phyloP scores from a whole-genome alignment of 2,329 filamentous ascomycete genomes.

The Colletotrichum truncatum region DNA sequence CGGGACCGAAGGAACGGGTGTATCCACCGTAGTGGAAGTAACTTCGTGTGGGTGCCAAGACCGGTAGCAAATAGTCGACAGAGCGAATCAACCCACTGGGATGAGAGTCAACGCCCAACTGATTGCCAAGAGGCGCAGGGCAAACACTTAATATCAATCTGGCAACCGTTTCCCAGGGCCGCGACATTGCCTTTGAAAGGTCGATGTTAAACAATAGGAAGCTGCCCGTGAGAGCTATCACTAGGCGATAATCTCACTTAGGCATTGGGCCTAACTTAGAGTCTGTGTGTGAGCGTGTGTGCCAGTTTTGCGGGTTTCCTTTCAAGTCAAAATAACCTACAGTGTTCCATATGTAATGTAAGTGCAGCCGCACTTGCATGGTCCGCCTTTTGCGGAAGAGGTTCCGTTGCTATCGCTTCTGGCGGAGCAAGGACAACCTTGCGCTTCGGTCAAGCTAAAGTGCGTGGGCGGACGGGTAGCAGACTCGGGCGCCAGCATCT shows the following conservation, averaged over 20 bases:
- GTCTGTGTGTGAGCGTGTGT: not conserved
- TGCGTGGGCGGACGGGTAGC: slow-evolving; percentile 14
- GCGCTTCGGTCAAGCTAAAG: slow-evolving; percentile 21
- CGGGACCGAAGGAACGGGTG: not conserved
- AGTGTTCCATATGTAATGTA: slow-evolving; percentile 4
- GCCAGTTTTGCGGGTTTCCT: not conserved
- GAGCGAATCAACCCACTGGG: not conserved
- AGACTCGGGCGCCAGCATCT: slow-evolving; percentile 19
- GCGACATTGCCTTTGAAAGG: too few species aligned
- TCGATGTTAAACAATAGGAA: not conserved
- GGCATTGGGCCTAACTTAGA: not conserved
- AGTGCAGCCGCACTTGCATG: slow-evolving; percentile 19
- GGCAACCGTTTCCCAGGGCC: too few species aligned
- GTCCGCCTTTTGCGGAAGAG: slow-evolving; percentile 11
- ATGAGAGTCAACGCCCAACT: not conserved
- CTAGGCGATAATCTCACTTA: not conserved
- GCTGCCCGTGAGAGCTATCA: not conserved
- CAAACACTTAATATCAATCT: too few species aligned
- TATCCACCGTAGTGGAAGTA: not conserved
- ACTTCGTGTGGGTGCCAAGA: not conserved
- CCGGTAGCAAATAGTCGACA: not conserved
- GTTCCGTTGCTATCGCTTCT: slow-evolving; percentile 15
- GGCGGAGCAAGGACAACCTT: slow-evolving; percentile 25
- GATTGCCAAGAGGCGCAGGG: not conserved
- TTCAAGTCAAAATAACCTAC: slow-evolving; percentile 24